Evolutionary conservation across 306 rosid genomes (phyloP), one percentile per base, ranked within the genome.

Genomic region (Dalbergia oliveri): DNA sequence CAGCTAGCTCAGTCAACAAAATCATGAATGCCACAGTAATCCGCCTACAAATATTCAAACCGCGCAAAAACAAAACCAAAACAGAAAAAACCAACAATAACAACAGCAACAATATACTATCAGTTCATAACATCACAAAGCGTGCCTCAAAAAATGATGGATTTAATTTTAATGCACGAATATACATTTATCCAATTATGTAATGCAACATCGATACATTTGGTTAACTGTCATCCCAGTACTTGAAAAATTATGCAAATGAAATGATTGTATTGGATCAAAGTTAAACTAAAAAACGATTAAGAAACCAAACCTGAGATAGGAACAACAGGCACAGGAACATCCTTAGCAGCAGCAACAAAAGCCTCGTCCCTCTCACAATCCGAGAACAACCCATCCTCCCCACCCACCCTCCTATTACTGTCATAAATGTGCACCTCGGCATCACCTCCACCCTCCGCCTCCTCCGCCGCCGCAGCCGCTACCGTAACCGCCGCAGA

Each of bases 321-420:
- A 41, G 97, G 97, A 79, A 74, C 68, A 71, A 69, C 71, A 71
- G 92, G 89, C 47, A 80, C 69, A 66, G 80, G 67, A 45, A 83
- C 76, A 78, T 58, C 72, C 41, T 83, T 83, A 8, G 18, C 13
- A 47, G 51, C 72, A n/a, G 87, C 81, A 33, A 50, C 83, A 33
- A 59, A 78, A 59, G 87, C 66, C 66, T 94, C 95, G 1, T 91
- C 98, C 65, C 78, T 94, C 84, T 93, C 97, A 60, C 82, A 81
- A 70, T 94, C 97, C 4, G 96, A 92, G 78, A 92, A 94, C 79
- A 94, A 70, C 1, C 94, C 96, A 54, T 94, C 98, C 18, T 89
- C 97, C 10, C 87, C 87, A 1, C 84, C 79, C 0, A 84, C 91
- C 11, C 87, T 88, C 77, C 91, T 86, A 34, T 84, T 79, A 72